Conservation (phyloP, 768 basidiomycete genomes). For the Kockovaella imperatae region DNA sequence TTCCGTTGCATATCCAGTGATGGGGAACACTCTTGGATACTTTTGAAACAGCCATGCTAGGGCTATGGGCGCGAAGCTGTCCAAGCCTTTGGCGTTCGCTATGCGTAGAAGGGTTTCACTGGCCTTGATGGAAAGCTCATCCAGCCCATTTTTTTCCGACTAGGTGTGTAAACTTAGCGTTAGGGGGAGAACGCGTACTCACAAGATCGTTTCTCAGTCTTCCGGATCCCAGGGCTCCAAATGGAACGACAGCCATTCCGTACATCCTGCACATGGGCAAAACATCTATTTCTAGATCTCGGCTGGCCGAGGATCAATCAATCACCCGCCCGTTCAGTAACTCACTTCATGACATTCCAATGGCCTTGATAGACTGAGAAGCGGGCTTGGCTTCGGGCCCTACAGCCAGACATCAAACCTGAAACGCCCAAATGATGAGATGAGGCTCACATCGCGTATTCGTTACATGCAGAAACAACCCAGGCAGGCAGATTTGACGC, state of each 20-base stretch:
- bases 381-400: too few species aligned
- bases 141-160: too few species aligned
- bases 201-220: too few species aligned
- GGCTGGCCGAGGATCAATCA: background rate
- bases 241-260: background rate
- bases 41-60: background rate
- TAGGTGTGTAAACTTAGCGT: too few species aligned
- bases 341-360: background rate
- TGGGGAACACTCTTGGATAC: background rate
- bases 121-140: too few species aligned
- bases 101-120: too few species aligned
- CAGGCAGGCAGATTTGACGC: conserved; percentile 27
- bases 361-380: too few species aligned
- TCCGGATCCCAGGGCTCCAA: background rate
- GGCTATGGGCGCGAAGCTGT: background rate
- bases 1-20: background rate
- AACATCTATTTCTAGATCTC: background rate
- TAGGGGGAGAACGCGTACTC: too few species aligned
- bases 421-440: too few species aligned
- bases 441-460: conserved; percentile 16
- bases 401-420: too few species aligned
- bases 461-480: conserved; percentile 24
- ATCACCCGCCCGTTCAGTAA: background rate
- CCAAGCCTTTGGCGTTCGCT: too few species aligned
- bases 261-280: background rate